Evolutionary conservation across 1,284 basidiomycete species (phyloP).

Genomic region (Baeospora myosura): DNA sequence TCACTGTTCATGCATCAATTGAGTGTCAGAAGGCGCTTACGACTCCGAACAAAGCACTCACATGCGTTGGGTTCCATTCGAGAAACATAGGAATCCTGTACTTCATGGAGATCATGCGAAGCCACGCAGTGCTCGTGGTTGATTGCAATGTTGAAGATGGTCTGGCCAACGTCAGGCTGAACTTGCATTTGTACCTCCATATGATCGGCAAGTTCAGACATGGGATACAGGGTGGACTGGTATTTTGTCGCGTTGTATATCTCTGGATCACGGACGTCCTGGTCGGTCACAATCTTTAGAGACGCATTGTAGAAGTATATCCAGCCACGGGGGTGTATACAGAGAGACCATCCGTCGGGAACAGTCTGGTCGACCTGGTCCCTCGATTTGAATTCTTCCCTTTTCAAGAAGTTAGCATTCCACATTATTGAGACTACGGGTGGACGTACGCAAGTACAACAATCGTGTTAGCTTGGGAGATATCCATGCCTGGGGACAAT

Average conservation of each 20-base stretch:
- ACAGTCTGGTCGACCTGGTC: too few species aligned
- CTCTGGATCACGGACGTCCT: slow-evolving; percentile 35
- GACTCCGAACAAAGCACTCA: slow-evolving; percentile 15
- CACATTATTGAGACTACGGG: too few species aligned
- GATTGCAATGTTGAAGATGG: slow-evolving; percentile 26
- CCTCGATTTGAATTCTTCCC: too few species aligned
- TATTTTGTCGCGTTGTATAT: slow-evolving; percentile 17
- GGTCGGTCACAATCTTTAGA: slow-evolving; percentile 35
- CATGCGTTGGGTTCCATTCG: slow-evolving; percentile 20
- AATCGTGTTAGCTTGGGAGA: too few species aligned
- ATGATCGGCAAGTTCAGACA: slow-evolving; percentile 24
- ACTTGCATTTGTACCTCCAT: slow-evolving; percentile 35
- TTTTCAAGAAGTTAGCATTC: too few species aligned
- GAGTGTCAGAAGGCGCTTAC: slow-evolving; percentile 6
- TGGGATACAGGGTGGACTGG: slow-evolving; percentile 15
- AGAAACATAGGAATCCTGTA: slow-evolving; percentile 20
- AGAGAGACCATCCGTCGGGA: slow-evolving; percentile 24
- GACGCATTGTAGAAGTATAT: slow-evolving; percentile 38
- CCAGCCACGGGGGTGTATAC: slow-evolving; percentile 37
- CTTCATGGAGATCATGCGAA: slow-evolving; percentile 27
- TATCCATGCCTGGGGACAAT: too few species aligned
- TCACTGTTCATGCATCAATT: slow-evolving; percentile 24
- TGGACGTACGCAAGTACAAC: too few species aligned
- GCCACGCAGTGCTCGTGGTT: slow-evolving; percentile 37
- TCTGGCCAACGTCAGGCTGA: slow-evolving; percentile 14